Evolutionary conservation across 257 asterid genomes (phyloP), one percentile per base, ranked within the genome.

Genomic region (Rubia yunnanensis): DNA sequence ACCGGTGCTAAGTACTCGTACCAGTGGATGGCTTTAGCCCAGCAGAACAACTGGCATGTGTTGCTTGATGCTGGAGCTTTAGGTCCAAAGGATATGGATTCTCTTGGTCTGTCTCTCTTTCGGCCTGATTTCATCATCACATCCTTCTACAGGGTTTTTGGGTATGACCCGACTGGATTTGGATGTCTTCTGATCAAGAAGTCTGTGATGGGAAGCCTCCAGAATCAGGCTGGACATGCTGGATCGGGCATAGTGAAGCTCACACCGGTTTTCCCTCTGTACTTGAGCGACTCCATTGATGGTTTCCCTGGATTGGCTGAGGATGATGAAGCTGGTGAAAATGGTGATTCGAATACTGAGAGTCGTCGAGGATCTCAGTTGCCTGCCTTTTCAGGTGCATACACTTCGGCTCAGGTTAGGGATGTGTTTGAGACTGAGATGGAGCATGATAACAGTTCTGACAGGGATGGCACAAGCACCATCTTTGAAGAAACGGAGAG

Each of bases 381-480:
- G 80, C 99, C 99, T 48, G 97, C 99, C n/a, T 94, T 94, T 84
- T 94, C 99, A 58, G 99, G 99, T 68, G 99, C 95, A 1, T 94
- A 5, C 80, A 94, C 99, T 64, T 83, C 99, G 65, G 96, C 95
- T 28, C 98, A 94, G 83, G 97, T 94, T 34, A 84, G 89, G 80
- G 99, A 94, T 64, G 96, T 94, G 30, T 90, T 94, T 63, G 96
- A 86, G 81, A 85, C 73, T 5, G 98, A 94, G 77, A 88, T 90
- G 92, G 98, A 90, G 75, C 88, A 85, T 34, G 99, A 94, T 60
- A 84, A 90, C 79, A 66, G 81, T 61, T 94, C 99, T 0, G 99
- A 94, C 58, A 86, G 88, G 70, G 99, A 94, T 67, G 98, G 97
- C 14, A 77, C 97, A 0, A 94, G 96, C 88, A 90, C 99, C 30